Percentiles rank a stretch among this genome's conserved stretches.
These are phyloP conservation scores for Ligustrum vulgare DNA, from an alignment of 257 asterid species.

Conservation along the genomic window DNA sequence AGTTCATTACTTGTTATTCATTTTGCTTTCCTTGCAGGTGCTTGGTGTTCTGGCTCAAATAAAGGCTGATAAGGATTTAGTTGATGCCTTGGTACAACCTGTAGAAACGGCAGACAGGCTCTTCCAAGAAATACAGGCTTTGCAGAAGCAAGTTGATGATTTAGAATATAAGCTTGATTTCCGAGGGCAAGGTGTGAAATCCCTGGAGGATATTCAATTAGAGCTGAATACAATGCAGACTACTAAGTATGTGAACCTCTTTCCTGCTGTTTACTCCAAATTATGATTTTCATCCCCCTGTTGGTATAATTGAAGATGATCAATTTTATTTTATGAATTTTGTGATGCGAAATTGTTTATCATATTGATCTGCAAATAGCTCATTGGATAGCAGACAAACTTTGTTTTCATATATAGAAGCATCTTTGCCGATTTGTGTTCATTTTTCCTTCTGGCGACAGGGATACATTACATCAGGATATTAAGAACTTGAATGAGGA, in stretches of 20 bases:
- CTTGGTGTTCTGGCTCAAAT: conserved; percentile 87
- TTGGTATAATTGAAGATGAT: neutral
- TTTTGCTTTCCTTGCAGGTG: conserved; percentile 45
- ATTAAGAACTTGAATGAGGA: conserved; percentile 51
- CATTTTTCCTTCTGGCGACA: conserved; percentile 40
- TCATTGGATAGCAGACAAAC: neutral
- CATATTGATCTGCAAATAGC: neutral
- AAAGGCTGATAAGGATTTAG: conserved; percentile 76
- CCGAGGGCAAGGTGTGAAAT: conserved; percentile 71
- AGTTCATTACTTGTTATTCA: neutral
- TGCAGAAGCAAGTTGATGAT: conserved; percentile 69
- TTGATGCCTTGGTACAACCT: conserved; percentile 78
- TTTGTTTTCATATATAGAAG: conserved; percentile 4
- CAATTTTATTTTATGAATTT: neutral
- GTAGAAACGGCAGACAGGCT: conserved; percentile 81
- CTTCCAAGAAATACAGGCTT: conserved; percentile 64
- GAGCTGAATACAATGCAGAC: conserved; percentile 65
- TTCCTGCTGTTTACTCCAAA: conserved; percentile 19
- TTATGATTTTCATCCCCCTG: conserved; percentile 18
- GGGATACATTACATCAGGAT: conserved; percentile 59
- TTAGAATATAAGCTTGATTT: conserved; percentile 78
- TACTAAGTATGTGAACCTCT: conserved; percentile 43
- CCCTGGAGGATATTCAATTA: conserved; percentile 58
- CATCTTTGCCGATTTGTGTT: conserved; percentile 16
- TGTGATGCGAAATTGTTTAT: neutral